A percentile compares a stretch with the other conserved stretches of the same genome.
Evolutionary conservation across 2,329 filamentous ascomycete genomes (phyloP).

Genomic region (Colletotrichum incanum): DNA sequence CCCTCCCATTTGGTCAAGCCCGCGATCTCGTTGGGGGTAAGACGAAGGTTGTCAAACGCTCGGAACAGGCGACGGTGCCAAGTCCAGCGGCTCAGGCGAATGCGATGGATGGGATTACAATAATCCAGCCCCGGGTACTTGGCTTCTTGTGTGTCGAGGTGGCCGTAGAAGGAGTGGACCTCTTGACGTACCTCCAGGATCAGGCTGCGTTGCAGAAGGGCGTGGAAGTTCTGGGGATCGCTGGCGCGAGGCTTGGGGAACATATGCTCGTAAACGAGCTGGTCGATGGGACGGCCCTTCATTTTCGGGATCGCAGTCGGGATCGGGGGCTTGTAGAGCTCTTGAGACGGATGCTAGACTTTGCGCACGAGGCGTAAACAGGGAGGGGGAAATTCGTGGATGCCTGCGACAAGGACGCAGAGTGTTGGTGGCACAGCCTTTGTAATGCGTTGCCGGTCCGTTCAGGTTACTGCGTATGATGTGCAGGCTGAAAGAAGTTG

Average conservation of each 20-base stretch:
- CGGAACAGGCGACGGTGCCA: constrained; percentile 85
- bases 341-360: neutral
- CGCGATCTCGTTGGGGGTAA: constrained; percentile 80
- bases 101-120: constrained; percentile 79
- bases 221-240: constrained; percentile 81
- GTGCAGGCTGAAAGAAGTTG: neutral
- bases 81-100: constrained; percentile 82
- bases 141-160: constrained; percentile 84
- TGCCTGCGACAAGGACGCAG: neutral
- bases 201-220: constrained; percentile 78
- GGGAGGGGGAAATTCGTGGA: constrained; percentile 3
- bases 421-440: constrained; percentile 5
- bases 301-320: constrained; percentile 59
- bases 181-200: constrained; percentile 86
- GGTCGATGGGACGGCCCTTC: constrained; percentile 80
- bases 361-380: constrained; percentile 19
- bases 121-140: constrained; percentile 89
- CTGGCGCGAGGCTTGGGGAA: constrained; percentile 77
- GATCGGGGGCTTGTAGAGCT: neutral
- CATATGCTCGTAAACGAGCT: constrained; percentile 82
- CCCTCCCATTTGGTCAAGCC: constrained; percentile 86
- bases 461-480: neutral
- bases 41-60: constrained; percentile 78
- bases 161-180: constrained; percentile 84
- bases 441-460: neutral